Evolutionary conservation across 2,329 filamentous ascomycete species (phyloP).

Genomic region (Cephalotrichum gorgonifer): DNA sequence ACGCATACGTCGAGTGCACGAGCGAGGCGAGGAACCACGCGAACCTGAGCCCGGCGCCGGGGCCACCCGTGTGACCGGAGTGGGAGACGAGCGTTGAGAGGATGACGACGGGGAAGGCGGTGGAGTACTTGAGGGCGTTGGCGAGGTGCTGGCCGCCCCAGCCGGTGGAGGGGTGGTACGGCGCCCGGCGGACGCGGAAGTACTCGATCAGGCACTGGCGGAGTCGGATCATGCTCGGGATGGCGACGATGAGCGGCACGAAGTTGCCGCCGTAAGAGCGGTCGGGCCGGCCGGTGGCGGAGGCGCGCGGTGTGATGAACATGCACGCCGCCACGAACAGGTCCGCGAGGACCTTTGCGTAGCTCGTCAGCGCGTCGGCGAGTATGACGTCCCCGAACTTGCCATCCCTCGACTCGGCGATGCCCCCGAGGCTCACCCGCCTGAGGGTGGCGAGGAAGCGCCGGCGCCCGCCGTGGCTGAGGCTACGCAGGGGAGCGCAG

Average conservation of each 20-base stretch:
- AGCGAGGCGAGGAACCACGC: conserved; percentile 64
- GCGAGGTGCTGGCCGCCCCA: conserved; percentile 83
- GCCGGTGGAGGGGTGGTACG: conserved; percentile 44
- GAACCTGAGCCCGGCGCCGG: conserved; percentile 34
- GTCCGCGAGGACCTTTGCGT: conserved; percentile 85
- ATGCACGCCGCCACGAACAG: conserved; percentile 85
- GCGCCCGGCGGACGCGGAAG: conserved; percentile 53
- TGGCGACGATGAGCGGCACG: conserved; percentile 73
- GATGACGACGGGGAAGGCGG: conserved; percentile 83
- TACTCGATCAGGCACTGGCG: conserved; percentile 91
- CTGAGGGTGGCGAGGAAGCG: conserved; percentile 67
- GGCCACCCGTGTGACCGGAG: conserved; percentile 26
- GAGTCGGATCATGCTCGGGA: conserved; percentile 78
- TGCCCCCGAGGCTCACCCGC: conserved; percentile 72
- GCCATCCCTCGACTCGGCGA: conserved; percentile 77
- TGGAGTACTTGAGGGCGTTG: conserved; percentile 93
- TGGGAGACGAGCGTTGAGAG: conserved; percentile 62
- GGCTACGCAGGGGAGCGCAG: conserved; percentile 57
- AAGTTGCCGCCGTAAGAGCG: conserved; percentile 70
- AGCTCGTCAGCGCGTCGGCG: conserved; percentile 89
- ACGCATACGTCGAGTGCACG: conserved; percentile 85
- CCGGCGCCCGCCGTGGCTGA: conserved; percentile 60
- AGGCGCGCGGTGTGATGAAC: conserved; percentile 64
- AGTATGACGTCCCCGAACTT: conserved; percentile 88
- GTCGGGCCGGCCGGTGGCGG: conserved; percentile 72